Base-by-base conservation (phyloP, 192 early-diverging fungal genomes). In the Dimargaris xerosporica region DNA sequence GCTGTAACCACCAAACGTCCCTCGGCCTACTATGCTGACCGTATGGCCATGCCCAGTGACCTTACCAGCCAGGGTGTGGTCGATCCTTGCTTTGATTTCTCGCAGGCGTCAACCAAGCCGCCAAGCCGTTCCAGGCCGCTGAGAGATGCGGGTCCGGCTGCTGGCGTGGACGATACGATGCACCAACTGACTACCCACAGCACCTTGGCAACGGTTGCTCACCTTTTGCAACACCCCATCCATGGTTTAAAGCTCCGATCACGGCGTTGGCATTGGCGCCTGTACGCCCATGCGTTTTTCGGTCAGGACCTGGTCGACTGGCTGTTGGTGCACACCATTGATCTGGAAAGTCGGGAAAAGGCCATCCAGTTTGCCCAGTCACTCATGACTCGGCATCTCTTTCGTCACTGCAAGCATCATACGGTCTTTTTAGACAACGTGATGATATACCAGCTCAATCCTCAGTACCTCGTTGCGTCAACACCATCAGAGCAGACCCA, bases 271-370 rank as follows among this genome's bases (percentile, higher is more conserved):
- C 93, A 95, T 73, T 82, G 85, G 62, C 66, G 72, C 21, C 64
- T 87, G 39, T 93, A 89, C 67, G 73, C 76, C 43, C 70, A 75
- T 25, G 78, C 83, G 0, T 91, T 95, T 67, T 69, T 86, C 41
- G 93, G 95, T 23, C 81, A 75, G 46, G 91, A 96, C 62, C 77
- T 83, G 50, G 87, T 96, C 3, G 87, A 95, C 64, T 98, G 93
- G 93, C 66, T 93, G 30, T 72, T 94, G 48, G 66, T 71, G 39
- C 82, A 81, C 44, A 87, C 95, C 73, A 71, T 73, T 29, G 87
- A 89, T 52, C 78, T 94, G 47, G 73, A 80, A 15, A 84, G 83
- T 6, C 73, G 92, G 4, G 78, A 85, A 28, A 80, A 84, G 44
- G 95, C 93, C 0, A 78, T 88, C 5, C 73, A 70, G 0, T 84